A percentile compares a stretch with the other conserved stretches of the same genome.
phyloP scores from a whole-genome alignment of 352 stramenopile genomes.

The Phytophthora sansomeana region DNA sequence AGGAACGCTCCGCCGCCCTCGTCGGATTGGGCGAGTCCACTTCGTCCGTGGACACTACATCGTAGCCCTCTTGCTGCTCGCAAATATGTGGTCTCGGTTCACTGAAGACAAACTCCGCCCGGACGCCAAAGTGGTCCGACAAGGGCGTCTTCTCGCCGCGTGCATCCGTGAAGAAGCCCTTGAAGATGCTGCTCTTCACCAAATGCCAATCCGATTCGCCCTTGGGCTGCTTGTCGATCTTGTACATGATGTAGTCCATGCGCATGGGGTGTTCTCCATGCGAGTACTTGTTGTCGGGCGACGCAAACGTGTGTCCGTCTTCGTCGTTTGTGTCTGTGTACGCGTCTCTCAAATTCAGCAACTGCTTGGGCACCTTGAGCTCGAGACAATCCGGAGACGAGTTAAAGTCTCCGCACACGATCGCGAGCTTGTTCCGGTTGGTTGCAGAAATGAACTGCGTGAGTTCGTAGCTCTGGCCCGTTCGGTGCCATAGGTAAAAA shows the following conservation, averaged over 20 bases:
- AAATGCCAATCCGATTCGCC: slow-evolving; percentile 53
- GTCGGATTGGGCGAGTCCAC: slow-evolving; percentile 18
- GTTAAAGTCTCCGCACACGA: slow-evolving; percentile 87
- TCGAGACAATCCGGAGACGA: slow-evolving; percentile 80
- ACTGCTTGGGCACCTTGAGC: slow-evolving; percentile 59
- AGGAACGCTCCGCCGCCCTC: slow-evolving; percentile 23
- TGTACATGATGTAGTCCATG: slow-evolving; percentile 89
- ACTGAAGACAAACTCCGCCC: slow-evolving; percentile 69
- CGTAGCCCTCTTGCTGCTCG: slow-evolving; percentile 38
- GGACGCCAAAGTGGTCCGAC: slow-evolving; percentile 85
- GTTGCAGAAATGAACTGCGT: slow-evolving; percentile 75
- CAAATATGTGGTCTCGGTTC: slow-evolving; percentile 40
- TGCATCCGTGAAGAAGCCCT: slow-evolving; percentile 76
- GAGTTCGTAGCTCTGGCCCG: slow-evolving; percentile 78
- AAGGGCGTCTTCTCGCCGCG: slow-evolving; percentile 68
- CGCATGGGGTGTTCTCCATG: slow-evolving; percentile 84
- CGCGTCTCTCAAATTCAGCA: slow-evolving; percentile 66
- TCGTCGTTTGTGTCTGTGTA: slow-evolving; percentile 76
- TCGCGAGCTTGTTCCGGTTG: slow-evolving; percentile 54
- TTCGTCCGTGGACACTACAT: slow-evolving; percentile 34
- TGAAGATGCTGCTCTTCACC: slow-evolving; percentile 73
- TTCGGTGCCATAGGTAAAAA: slow-evolving; percentile 71
- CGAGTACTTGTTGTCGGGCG: slow-evolving; percentile 84
- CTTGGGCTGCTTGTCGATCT: slow-evolving; percentile 35
- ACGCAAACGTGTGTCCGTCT: slow-evolving; percentile 77